Evolutionary conservation across 148 eudicot species (phyloP), one percentile per base, ranked within the genome.

Genomic region (Camellia lanceoleosa): DNA sequence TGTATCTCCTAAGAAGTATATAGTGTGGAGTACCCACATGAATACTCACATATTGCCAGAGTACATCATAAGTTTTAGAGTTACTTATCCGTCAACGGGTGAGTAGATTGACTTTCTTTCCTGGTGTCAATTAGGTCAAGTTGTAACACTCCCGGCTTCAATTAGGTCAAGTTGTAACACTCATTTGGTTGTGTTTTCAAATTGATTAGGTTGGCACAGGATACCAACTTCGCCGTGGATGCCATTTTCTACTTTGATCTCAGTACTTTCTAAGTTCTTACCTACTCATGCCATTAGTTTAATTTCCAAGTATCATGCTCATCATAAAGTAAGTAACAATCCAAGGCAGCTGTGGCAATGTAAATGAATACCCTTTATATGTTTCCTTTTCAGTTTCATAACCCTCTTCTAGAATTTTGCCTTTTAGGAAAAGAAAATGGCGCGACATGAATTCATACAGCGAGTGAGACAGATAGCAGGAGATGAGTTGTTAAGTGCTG

Each of bases 31-130:
- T 77, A 79, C 80, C 66, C 80, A 85, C 59, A 88, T 94, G 87
- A 92, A 92, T 66, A 89, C 92, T 20, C 92, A 87, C 79, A 88
- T 94, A 60, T 80, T 94, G 80, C 98, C 98, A 0, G 91, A 91
- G 65, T 91, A 82, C 73, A 73, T 92, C 3, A 52, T 94, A 46
- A 87, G 88, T 76, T 89, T 92, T 1, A 30, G 38, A 30, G 38
- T 73, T 42, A 66, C 83, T 77, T 81, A 18, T 30, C 38, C 38
- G 1, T 30, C 38, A 30, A 76, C 73, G 23, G 83, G 92, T 87
- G 68, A 79, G 83, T 6, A 43, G 60, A 79, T 70, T 52, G 51
- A 38, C 44, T 16, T 23, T 42, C 5, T 42, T 30, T 78, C 30
- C n/a, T 4, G 52, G 16, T n/a, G 6, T 2, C 13, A 49, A 7